Base-by-base conservation (phyloP, 495 filamentous ascomycete species). In the Penicillium odoratum region DNA sequence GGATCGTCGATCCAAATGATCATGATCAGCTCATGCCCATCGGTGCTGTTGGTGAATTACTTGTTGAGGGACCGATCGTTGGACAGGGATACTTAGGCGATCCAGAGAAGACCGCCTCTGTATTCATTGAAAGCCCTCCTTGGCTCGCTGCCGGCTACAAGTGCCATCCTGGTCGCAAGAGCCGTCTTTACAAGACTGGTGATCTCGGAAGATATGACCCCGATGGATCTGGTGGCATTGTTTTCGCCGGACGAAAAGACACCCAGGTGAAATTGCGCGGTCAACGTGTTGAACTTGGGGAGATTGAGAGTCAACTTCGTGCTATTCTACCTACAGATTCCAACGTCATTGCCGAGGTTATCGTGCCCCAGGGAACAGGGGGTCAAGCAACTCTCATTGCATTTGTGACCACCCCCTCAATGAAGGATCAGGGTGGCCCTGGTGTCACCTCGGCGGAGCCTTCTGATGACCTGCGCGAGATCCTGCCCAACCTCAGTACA, bases 251-350 rank as follows among this genome's bases (percentile, higher is more conserved):
- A 28, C 69, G 86, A 7, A 81, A 81, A 44, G 85, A 88, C 55
- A 81, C 82, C 8, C 84, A 87, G 59, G 82, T 85, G 16, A 88
- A 88, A 64, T 59, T 88, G 4, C 79, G 79, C 13, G 85, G 85
- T 9, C 83, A 87, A 59, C 77, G 85, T 36, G 78, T 88, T 38
- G 85, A 88, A 62, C 72, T 88, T 5, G 80, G 77, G 0, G 85
- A 88, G 53, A 75, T 78, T 33, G 75, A 78, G 56, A 72, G 69
- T 59, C 75, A 76, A 26, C 64, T 76, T 10, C 63, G 62, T 44
- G 63, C 60, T 3, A 60, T 59, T 15, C 61, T 78, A 16, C 70
- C 70, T 13, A 54, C 70, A 0, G 72, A 70, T 6, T 58, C 60
- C 7, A 71, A 57, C 16, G 61, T 78, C 7, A 71, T 74, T 52